Conservation (phyloP, 305 asterid species). For the Fraxinus velutina region DNA sequence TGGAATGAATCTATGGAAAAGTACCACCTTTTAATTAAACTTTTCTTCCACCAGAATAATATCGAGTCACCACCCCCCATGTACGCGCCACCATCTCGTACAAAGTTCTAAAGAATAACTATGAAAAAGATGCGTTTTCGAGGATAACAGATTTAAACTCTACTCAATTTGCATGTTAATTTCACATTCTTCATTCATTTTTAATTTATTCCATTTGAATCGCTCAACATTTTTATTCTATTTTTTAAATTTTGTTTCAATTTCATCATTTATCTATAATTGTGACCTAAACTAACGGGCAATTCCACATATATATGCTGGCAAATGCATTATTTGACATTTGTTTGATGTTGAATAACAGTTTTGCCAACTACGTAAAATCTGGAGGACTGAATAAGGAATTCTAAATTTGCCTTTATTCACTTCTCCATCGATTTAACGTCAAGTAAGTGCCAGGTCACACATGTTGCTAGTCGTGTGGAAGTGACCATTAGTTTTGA, state of each 20-base stretch:
- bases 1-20: conserved; percentile 18
- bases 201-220: background rate
- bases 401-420: background rate
- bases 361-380: background rate
- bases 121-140: background rate
- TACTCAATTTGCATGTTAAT: background rate
- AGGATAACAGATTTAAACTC: background rate
- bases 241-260: background rate
- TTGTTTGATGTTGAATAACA: background rate
- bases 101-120: background rate
- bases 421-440: background rate
- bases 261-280: background rate
- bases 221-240: background rate
- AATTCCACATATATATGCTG: background rate
- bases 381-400: background rate
- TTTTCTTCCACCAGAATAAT: conserved; percentile 15
- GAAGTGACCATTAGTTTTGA: background rate
- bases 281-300: background rate
- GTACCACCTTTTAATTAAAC: background rate
- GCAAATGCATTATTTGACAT: background rate
- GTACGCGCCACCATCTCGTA: background rate
- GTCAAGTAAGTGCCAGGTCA: background rate
- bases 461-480: background rate
- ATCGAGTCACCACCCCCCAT: conserved; percentile 3
- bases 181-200: background rate